Base-by-base conservation (phyloP, 2,329 filamentous ascomycete species). In the Phaeomoniella chlamydospora region DNA sequence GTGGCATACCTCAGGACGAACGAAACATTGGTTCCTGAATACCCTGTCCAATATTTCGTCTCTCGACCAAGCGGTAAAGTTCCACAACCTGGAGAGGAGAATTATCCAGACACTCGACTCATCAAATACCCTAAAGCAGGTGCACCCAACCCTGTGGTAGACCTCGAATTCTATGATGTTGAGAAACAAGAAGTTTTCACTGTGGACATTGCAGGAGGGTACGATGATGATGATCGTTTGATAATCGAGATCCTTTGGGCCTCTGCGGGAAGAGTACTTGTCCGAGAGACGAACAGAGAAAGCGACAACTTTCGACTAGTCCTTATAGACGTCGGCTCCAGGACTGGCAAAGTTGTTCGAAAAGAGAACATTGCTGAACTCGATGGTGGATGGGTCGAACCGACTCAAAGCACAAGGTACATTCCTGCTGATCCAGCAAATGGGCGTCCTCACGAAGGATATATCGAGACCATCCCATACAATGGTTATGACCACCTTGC, bases 41-140 rank as follows among this genome's bases (percentile, higher is more conserved):
- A 85, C 48, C 86, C 88, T 1, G 73, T 98, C 5, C 81, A 96
- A 49, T 98, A 93, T 64, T 98, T 90, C 57, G 64, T 94, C 41
- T 84, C 83, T 15, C 70, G 85, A 31, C 88, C 90, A 2, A 92
- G 83, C 45, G 85, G 85, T 16, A 69, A 73, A 33, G 44, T 67
- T 33, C 77, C 85, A 3, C 56, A 64, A 5, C 61, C 70, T 1
- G 86, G 84, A 14, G 73, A 92, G 45, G 86, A 94, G 54, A 77
- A 74, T 36, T 98, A 98, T 52, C 90, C 90, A 0, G 87, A 96
- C 51, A 77, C 88, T 22, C 74, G 80, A 43, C 65, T 86, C 47
- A 92, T 98, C 71, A 98, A 98, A 58, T 98, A 98, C 50, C 92
- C 90, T 33, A 96, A 96, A 57, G 81, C 90, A 14, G 92, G 90